Base-by-base conservation (phyloP, 202 grass and related monocot species). In the Dendrocalamus latiflorus region DNA sequence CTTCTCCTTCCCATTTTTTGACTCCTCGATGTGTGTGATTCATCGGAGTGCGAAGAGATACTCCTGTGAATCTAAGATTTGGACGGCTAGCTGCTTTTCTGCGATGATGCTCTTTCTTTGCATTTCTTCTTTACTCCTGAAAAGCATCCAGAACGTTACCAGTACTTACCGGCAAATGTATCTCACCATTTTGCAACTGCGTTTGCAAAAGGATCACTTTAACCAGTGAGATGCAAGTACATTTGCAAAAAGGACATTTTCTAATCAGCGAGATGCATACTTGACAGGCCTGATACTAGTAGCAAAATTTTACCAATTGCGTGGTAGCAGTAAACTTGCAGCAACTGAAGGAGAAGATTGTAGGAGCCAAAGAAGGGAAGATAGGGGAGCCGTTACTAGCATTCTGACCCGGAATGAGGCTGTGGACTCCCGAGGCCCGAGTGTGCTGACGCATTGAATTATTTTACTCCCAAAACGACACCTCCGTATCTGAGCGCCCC, bases 381-480 rank as follows among this genome's bases (percentile, higher is more conserved):
- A 16, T 47, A 5, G 30, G 9, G 63, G n/a, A 34, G 16, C 51
- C 49, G 73, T 69, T 77, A 61, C 12, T 5, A 41, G n/a, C 42
- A 7, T 76, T 39, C 63, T 66, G 61, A 57, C 41, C 71, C 51
- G 62, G 70, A 78, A 81, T 9, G 84, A 68, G 49, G 81, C 41
- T 44, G 30, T 48, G 34, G 49, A 75, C 77, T 75, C 76, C 76
- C 76, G 76, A 85, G 83, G 83, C 76, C 36, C 25, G 9, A 30
- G 20, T 58, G 64, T 67, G 83, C 57, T 89, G 76, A 89, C 64
- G 70, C 55, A 53, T 60, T 22, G 65, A 68, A 65, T 89, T 58
- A 72, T 85, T 89, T 82, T 82, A 86, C 83, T 86, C 78, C 83
- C 65, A 60, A 89, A 58, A 76, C 77, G 88, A 82, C 88, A 54